These are phyloP conservation scores for Colletotrichum sp. DNA, from an alignment of 2,329 filamentous ascomycete genomes.

Conservation along the genomic window DNA sequence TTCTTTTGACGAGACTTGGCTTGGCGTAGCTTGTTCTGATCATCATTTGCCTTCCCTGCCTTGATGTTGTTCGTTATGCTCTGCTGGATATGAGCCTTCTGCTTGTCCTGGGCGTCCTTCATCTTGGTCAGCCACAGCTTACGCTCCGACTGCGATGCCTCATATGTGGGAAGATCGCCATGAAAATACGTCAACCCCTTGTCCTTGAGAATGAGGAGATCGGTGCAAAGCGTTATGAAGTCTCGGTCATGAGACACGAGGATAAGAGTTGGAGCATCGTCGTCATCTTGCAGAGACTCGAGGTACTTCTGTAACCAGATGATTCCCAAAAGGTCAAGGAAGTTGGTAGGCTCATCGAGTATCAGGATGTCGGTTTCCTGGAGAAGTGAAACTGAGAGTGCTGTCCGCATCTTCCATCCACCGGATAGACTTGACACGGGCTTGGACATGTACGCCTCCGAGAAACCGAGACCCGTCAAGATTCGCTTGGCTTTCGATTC, in stretches of 20 bases:
- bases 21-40: conserved; percentile 86
- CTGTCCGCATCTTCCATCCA: conserved; percentile 76
- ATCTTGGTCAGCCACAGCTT: conserved; percentile 73
- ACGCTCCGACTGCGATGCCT: conserved; percentile 70
- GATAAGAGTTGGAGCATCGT: conserved; percentile 69
- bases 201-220: conserved; percentile 78
- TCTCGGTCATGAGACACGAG: conserved; percentile 86
- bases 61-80: conserved; percentile 78
- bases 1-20: conserved; percentile 86
- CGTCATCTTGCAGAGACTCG: conserved; percentile 54
- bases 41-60: conserved; percentile 76
- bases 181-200: conserved; percentile 76
- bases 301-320: conserved; percentile 85
- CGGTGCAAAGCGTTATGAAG: conserved; percentile 78
- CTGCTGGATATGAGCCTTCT: conserved; percentile 81
- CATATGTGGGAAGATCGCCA: conserved; percentile 76
- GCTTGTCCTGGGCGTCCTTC: conserved; percentile 82
- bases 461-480: conserved; percentile 75
- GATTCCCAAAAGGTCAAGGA: conserved; percentile 81
- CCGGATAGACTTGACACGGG: conserved; percentile 73
- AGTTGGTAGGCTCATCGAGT: conserved; percentile 88
- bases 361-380: conserved; percentile 80
- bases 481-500: conserved; percentile 71
- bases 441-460: conserved; percentile 63
- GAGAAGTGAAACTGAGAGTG: conserved; percentile 69